Conservation (phyloP, 2,329 filamentous ascomycete species). For the Xylaria sp. region DNA sequence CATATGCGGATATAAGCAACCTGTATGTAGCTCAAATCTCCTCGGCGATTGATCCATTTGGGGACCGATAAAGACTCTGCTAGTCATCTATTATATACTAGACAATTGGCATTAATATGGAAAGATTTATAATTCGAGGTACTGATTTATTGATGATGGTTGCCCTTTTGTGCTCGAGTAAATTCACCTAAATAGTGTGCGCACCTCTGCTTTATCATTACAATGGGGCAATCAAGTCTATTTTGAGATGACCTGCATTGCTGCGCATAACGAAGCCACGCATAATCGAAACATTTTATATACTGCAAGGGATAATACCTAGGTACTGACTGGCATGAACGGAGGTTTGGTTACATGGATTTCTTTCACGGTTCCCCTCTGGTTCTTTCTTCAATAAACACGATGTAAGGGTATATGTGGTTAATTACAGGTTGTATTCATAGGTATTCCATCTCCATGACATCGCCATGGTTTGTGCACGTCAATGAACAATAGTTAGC, state of each 20-base stretch:
- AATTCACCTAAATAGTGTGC: too few relatives aligned
- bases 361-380: background rate
- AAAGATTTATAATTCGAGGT: background rate
- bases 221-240: conserved; percentile 15
- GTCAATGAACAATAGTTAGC: too few relatives aligned
- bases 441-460: too few relatives aligned
- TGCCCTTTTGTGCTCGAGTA: background rate
- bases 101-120: background rate
- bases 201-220: background rate
- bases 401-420: background rate
- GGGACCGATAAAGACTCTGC: background rate
- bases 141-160: background rate
- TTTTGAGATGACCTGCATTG: conserved; percentile 16
- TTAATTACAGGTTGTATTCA: background rate
- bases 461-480: too few relatives aligned
- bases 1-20: background rate
- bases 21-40: background rate
- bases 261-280: conserved; percentile 1
- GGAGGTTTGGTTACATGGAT: background rate
- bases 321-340: too few relatives aligned
- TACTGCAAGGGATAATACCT: conserved; percentile 2
- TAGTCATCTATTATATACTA: too few relatives aligned
- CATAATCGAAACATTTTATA: background rate
- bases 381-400: background rate
- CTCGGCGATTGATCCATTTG: background rate